Conservation (phyloP, 2,329 filamentous ascomycete species). For the Lachnellula subtilissima region DNA sequence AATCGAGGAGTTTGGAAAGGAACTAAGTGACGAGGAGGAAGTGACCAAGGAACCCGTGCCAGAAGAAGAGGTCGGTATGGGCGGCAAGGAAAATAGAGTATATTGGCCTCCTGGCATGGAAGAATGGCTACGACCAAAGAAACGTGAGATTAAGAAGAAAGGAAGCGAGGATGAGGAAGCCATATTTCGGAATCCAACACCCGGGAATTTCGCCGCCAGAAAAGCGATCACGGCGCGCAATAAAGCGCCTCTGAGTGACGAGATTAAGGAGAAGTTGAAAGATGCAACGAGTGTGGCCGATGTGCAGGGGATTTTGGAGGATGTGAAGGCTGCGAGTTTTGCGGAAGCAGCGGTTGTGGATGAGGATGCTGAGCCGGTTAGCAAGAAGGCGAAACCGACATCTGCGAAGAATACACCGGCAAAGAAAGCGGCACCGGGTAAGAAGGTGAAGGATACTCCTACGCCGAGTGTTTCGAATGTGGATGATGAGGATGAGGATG, state of each 20-base stretch:
- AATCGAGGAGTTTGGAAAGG: conserved; percentile 30
- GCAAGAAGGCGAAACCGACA: not conserved
- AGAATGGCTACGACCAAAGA: conserved; percentile 80
- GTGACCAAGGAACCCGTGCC: conserved; percentile 36
- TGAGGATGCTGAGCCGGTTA: not conserved
- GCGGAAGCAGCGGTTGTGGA: conserved; percentile 3
- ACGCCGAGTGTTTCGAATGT: conserved; percentile 39
- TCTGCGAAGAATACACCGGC: conserved; percentile 14
- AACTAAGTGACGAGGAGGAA: conserved; percentile 34
- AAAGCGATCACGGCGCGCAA: conserved; percentile 19
- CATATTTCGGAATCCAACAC: conserved; percentile 27
- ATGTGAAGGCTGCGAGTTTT: conserved; percentile 13
- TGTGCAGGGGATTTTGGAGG: conserved; percentile 25
- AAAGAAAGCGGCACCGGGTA: conserved; percentile 16
- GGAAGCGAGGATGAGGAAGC: conserved; percentile 33
- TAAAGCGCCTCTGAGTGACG: conserved; percentile 16
- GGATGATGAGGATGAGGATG: conserved; percentile 30
- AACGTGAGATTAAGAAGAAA: conserved; percentile 57
- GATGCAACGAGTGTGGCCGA: conserved; percentile 19
- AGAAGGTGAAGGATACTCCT: conserved; percentile 33
- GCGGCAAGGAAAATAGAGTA: conserved; percentile 72
- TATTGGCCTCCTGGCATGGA: conserved; percentile 92
- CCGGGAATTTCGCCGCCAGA: conserved; percentile 26
- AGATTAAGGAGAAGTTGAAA: conserved; percentile 17
- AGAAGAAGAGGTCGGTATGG: conserved; percentile 74